phyloP scores from a whole-genome alignment of 2,329 filamentous ascomycete genomes.

The Leptographium lundbergii region DNA sequence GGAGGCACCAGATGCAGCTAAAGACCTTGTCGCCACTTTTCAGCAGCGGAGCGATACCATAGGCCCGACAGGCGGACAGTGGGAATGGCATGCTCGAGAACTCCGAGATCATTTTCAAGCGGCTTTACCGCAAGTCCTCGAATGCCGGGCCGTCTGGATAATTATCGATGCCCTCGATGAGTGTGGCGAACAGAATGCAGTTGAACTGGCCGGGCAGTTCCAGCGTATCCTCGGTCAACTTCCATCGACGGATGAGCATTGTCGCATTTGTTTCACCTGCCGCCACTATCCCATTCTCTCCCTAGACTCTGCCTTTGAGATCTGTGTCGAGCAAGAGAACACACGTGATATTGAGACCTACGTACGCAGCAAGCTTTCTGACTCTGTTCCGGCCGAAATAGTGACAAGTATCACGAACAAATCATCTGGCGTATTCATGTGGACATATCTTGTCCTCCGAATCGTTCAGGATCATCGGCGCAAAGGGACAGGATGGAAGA shows the following conservation, averaged over 20 bases:
- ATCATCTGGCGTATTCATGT: neutral
- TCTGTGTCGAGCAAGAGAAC: neutral
- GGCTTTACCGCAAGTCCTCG: constrained; percentile 5
- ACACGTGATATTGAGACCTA: neutral
- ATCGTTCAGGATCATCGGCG: neutral
- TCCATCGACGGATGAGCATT: constrained; percentile 9
- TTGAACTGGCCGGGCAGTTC: constrained; percentile 11
- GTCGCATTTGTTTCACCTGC: constrained; percentile 19
- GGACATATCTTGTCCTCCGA: neutral
- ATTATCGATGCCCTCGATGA: constrained; percentile 25
- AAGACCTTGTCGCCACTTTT: constrained; percentile 6
- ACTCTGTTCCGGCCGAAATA: neutral
- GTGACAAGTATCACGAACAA: neutral
- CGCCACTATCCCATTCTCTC: constrained; percentile 20
- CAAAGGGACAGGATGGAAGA: neutral
- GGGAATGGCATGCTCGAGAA: neutral
- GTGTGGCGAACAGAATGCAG: constrained; percentile 15
- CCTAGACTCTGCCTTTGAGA: neutral
- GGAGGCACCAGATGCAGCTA: constrained; percentile 11
- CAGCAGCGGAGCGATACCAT: neutral
- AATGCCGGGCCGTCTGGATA: constrained; percentile 12
- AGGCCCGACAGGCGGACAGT: neutral
- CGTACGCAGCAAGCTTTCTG: neutral
- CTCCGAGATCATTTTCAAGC: neutral
- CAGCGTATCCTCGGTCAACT: constrained; percentile 1